Conservation (phyloP, 140 eudicot species). For the Senecio squalidus region DNA sequence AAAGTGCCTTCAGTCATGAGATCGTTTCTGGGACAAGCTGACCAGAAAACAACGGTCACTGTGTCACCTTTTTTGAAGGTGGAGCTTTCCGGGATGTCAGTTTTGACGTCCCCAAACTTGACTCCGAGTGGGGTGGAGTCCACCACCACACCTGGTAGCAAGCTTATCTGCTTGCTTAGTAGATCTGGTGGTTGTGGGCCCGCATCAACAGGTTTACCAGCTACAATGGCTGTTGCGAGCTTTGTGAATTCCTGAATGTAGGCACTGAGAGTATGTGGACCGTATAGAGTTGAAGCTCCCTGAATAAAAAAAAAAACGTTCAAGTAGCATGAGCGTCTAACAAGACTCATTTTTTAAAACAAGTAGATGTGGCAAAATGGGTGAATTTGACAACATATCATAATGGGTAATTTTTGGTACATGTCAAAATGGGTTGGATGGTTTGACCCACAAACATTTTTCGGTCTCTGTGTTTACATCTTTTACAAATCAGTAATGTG, state of each 20-base stretch:
- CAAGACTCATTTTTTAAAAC: neutral
- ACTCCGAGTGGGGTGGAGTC: constrained; percentile 74
- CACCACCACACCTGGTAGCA: constrained; percentile 73
- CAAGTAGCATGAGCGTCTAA: neutral
- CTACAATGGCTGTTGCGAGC: constrained; percentile 70
- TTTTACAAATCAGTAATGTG: neutral
- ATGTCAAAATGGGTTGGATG: neutral
- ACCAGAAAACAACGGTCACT: constrained; percentile 66
- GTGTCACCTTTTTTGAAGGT: constrained; percentile 68
- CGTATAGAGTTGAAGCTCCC: constrained; percentile 97
- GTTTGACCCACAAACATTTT: neutral
- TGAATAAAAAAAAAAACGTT: constrained; percentile 8
- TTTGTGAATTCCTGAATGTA: constrained; percentile 91
- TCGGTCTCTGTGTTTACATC: too few species aligned
- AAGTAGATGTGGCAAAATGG: constrained; percentile 1
- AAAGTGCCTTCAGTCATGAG: constrained; percentile 99
- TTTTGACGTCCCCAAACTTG: constrained; percentile 64
- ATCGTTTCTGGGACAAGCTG: constrained; percentile 95
- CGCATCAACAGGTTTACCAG: constrained; percentile 48
- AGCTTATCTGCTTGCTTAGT: constrained; percentile 71
- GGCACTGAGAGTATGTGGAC: constrained; percentile 86
- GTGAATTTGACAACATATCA: neutral
- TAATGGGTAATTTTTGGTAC: neutral
- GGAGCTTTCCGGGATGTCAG: constrained; percentile 58
- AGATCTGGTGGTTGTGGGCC: constrained; percentile 98